Evolutionary conservation across 352 stramenopile genomes (phyloP).

Genomic region (Phytophthora europaea): DNA sequence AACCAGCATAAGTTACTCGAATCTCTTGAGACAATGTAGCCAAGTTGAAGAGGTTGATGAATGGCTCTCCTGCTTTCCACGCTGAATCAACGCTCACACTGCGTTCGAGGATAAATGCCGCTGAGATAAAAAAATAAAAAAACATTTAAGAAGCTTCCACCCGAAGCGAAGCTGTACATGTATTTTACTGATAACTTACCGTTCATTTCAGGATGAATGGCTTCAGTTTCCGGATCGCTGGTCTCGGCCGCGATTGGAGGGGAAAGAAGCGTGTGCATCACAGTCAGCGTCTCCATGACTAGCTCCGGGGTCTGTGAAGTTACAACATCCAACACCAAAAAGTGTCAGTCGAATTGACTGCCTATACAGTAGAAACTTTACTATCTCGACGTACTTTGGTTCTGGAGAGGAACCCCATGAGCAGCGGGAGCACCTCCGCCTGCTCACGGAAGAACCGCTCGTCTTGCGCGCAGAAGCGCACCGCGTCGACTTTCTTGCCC

Average conservation of each 20-base stretch:
- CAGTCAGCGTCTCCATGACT: slow-evolving; percentile 44
- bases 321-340: not conserved
- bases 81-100: slow-evolving; percentile 27
- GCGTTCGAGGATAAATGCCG: slow-evolving; percentile 53
- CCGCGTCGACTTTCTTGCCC: slow-evolving; percentile 67
- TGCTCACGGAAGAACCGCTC: slow-evolving; percentile 68
- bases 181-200: slow-evolving; percentile 30
- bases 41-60: slow-evolving; percentile 44
- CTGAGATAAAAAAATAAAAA: slow-evolving; percentile 29
- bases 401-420: slow-evolving; percentile 59
- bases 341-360: slow-evolving; percentile 1
- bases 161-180: not conserved
- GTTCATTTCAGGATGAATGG: slow-evolving; percentile 52
- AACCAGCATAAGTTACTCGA: slow-evolving; percentile 16
- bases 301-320: slow-evolving; percentile 43
- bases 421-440: slow-evolving; percentile 56
- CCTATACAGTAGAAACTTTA: not conserved
- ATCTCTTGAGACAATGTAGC: slow-evolving; percentile 32
- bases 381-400: slow-evolving; percentile 51
- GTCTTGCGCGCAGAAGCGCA: slow-evolving; percentile 62
- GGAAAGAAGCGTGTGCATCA: slow-evolving; percentile 42
- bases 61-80: slow-evolving; percentile 64
- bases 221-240: slow-evolving; percentile 7
- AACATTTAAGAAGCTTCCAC: not conserved
- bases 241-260: not conserved